Evolutionary conservation across 345 rosid genomes (phyloP), one percentile per base, ranked within the genome.

Genomic region (Kernera saxatilis): DNA sequence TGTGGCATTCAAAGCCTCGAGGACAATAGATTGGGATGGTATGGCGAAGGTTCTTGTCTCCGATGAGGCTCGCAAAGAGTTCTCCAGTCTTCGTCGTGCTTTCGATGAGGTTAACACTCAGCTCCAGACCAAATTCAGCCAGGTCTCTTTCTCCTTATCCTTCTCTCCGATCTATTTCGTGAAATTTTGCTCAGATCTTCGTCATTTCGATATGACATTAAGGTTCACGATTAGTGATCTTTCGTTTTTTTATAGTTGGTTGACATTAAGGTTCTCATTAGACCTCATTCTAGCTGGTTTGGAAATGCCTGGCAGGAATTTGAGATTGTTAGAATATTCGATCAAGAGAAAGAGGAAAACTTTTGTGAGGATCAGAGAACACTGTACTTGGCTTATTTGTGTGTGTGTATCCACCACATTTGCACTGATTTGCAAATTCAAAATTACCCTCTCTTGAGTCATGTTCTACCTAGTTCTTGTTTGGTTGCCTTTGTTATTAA

Each of bases 61-160:
- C 78, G 93, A 88, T 21, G 96, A 88, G 73, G 99, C 99, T 55
- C 96, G 94, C 77, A 88, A 82, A 81, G 99, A 95, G 84, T 95
- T 92, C 84, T 77, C 87, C 77, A 73, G 66, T 3, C 98, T 95
- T 59, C 97, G 97, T 37, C 97, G 97, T 72, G 84, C 96, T 65
- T 95, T 92, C 80, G 90, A 92, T 59, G 98, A 95, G 35, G 99
- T 95, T 40, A 95, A 90, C 82, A 54, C 84, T 12, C 81, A 87
- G 75, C 96, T 95, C 74, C 83, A 88, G 73, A 88, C 97, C 78
- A 95, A 95, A 75, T 95, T 95, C 81, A 95, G 99, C 64, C 92
- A 83, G 92, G 98, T 86, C 26, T 46, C 3, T 11, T 18, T 35
- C 15, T 1, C 50, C 36, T 63, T 51, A 35, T 51, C 18, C 4